Base-by-base conservation (phyloP, 768 basidiomycete genomes). In the Calocybe gangraenosa region DNA sequence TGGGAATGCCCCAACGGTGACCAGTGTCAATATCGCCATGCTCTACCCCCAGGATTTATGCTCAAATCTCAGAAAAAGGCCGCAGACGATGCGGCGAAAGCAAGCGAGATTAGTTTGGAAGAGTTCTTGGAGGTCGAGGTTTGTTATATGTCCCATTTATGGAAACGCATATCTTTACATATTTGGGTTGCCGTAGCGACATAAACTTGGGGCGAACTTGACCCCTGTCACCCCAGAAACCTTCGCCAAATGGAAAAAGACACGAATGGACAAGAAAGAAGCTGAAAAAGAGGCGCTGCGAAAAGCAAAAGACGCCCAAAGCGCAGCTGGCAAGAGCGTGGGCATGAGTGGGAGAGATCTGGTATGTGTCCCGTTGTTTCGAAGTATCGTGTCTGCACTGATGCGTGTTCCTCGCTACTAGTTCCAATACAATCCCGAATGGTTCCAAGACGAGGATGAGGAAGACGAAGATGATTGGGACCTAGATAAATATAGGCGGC, bases 121-220 rank as follows among this genome's bases (percentile, higher is more conserved):
- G 96, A 98, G 54, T 99, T 99, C 72, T 63, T 99, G 46, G 96
- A 99, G 69, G 91, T 92, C 40, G 95, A 98, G 83, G 93, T 92
- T 55, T 44, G 74, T 55, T 20, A 40, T 31, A 32, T 17, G 19
- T 40, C 17, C 13, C 21, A 28, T 44, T 30, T 8, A 14, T 17
- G 22, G 28, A 6, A 22, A 19, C 30, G 17, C 37, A 36, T 33
- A 38, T 19, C 20, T 21, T 3, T 14, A 13, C 23, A 32, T 42
- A 6, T 14, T 35, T 35, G 34, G 6, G n/a, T n/a, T 35, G 6
- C 7, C 34, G n/a, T 54, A 95, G 92, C 84, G 96, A 44, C 95
- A 98, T 69, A 98, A 96, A 76, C 75, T 99, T 18, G 91, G 92
- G 21, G 22, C 80, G 11, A 89, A 88, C 57, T 70, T 98, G 36